Conservation (phyloP, 495 filamentous ascomycete genomes). For the Massariosphaeria phaeospora region DNA sequence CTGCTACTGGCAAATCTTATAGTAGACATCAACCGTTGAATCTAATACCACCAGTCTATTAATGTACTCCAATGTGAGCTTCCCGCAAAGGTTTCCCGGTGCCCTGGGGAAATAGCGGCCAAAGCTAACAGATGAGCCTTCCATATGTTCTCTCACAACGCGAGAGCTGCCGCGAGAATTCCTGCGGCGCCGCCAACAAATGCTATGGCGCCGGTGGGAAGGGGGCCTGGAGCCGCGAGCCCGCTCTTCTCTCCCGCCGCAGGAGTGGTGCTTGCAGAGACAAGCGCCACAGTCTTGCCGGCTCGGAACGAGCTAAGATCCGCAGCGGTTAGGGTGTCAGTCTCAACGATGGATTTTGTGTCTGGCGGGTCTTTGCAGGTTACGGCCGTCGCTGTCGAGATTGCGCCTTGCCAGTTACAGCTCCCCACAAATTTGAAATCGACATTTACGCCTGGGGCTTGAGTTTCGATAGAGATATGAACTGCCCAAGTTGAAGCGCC, state of each 20-base stretch:
- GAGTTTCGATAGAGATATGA: constrained; percentile 14
- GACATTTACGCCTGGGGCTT: background rate
- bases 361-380: too few relatives aligned
- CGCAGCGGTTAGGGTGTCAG: background rate
- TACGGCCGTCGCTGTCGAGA: background rate
- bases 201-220: constrained; percentile 9
- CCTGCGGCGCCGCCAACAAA: constrained; percentile 16
- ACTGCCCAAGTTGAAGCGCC: constrained; percentile 3
- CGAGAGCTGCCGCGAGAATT: constrained; percentile 8
- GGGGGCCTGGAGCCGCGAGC: background rate
- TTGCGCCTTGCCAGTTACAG: constrained; percentile 7
- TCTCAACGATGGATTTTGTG: background rate
- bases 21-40: too few relatives aligned
- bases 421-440: background rate
- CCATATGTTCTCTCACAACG: too few relatives aligned
- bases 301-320: background rate
- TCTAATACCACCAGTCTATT: too few relatives aligned
- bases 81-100: too few relatives aligned
- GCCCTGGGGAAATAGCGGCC: too few relatives aligned
- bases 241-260: background rate
- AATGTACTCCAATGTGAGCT: too few relatives aligned
- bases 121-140: too few relatives aligned
- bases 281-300: background rate
- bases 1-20: too few relatives aligned
- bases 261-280: background rate